A percentile compares a stretch with the other conserved stretches of the same genome.
Conservation (phyloP, 2,329 filamentous ascomycete species). For the Arachnomyces sp. region DNA sequence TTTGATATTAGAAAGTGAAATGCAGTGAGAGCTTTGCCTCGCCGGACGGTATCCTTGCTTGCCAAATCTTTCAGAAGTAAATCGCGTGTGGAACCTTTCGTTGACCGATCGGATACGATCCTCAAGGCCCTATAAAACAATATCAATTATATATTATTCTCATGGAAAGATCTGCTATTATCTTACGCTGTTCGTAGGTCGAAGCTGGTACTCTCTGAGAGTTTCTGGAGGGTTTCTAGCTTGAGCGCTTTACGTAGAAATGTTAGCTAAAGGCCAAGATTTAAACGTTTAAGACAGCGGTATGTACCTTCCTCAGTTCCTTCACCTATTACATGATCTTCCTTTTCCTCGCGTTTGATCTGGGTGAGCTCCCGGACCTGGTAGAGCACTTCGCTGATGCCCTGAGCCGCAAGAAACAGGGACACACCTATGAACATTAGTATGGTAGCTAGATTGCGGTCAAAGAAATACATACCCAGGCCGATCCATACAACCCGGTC, state of each 20-base stretch:
- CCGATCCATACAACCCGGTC: slow-evolving; percentile 34
- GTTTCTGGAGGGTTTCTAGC: slow-evolving; percentile 57
- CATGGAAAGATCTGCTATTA: slow-evolving; percentile 48
- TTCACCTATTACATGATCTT: slow-evolving; percentile 66
- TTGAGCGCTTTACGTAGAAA: slow-evolving; percentile 44
- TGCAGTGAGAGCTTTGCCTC: slow-evolving; percentile 36
- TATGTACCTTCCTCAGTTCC: slow-evolving; percentile 59
- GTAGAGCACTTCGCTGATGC: slow-evolving; percentile 47
- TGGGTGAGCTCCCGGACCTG: slow-evolving; percentile 42
- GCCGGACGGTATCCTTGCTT: slow-evolving; percentile 28
- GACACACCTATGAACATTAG: slow-evolving; percentile 25
- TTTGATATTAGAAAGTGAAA: slow-evolving; percentile 37
- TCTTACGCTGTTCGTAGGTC: slow-evolving; percentile 63
- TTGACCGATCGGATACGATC: slow-evolving; percentile 39
- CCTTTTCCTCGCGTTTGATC: slow-evolving; percentile 57
- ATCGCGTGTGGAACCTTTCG: slow-evolving; percentile 32
- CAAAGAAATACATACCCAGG: slow-evolving; percentile 24
- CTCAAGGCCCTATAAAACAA: slow-evolving; percentile 30
- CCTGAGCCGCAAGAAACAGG: slow-evolving; percentile 46
- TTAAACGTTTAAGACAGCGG: slow-evolving; percentile 3
- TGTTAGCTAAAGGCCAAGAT: not conserved
- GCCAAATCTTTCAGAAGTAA: slow-evolving; percentile 36
- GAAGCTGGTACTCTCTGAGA: slow-evolving; percentile 64
- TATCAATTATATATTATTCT: slow-evolving; percentile 28
- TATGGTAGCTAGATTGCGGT: not conserved